Percentiles rank a stretch among this genome's conserved stretches.
Conservation (phyloP, 306 rosid genomes). For the Betula pendula region DNA sequence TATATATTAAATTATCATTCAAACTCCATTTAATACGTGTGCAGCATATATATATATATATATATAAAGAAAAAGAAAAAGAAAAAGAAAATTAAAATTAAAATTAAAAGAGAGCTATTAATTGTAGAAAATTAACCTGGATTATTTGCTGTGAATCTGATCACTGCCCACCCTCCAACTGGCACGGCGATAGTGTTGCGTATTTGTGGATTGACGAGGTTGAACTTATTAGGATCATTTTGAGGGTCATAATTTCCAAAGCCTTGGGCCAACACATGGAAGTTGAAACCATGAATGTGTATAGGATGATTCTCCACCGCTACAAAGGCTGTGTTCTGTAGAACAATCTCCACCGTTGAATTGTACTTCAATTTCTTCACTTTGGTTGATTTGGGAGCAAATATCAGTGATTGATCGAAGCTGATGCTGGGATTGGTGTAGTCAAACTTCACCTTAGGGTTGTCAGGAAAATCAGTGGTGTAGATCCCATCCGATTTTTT, state of each 20-base stretch:
- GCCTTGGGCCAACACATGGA: constrained; percentile 65
- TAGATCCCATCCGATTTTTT: constrained; percentile 34
- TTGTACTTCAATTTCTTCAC: constrained; percentile 57
- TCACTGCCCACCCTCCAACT: constrained; percentile 59
- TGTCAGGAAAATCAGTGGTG: constrained; percentile 48
- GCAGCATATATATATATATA: neutral
- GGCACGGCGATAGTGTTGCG: constrained; percentile 73
- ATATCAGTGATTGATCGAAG: neutral
- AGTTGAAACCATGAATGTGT: constrained; percentile 66
- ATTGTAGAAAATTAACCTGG: constrained; percentile 28
- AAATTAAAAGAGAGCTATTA: too few relatives aligned
- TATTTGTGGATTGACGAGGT: constrained; percentile 50
- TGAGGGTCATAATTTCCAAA: constrained; percentile 51
- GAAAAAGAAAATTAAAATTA: neutral
- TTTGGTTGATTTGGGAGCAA: constrained; percentile 52
- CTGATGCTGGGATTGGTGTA: constrained; percentile 27
- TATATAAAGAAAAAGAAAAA: too few relatives aligned
- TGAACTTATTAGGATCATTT: constrained; percentile 35
- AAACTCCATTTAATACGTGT: too few relatives aligned
- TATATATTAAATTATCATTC: neutral
- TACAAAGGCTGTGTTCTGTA: constrained; percentile 47
- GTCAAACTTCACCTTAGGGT: constrained; percentile 39
- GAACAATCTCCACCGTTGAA: constrained; percentile 54
- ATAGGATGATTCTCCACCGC: constrained; percentile 51
- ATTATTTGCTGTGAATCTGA: constrained; percentile 49